Evolutionary conservation across 495 filamentous ascomycete species (phyloP).

Genomic region (Aspergillus sclerotiicarbonarius): DNA sequence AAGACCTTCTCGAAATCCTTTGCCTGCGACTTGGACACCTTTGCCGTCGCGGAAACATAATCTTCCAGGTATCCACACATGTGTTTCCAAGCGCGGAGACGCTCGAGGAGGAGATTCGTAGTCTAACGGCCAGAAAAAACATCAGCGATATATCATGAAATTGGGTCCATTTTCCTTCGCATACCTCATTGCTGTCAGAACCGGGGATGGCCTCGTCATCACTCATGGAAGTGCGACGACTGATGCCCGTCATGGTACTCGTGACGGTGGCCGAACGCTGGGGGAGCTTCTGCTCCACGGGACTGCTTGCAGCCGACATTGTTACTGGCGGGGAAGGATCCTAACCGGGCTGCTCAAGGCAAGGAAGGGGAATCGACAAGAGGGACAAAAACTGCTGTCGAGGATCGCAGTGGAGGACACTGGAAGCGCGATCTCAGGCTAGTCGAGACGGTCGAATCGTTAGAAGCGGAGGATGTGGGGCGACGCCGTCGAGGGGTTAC

Average conservation of each 20-base stretch:
- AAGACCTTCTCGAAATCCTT: constrained; percentile 96
- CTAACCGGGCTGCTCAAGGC: not conserved
- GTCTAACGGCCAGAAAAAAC: constrained; percentile 44
- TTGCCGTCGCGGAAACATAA: constrained; percentile 80
- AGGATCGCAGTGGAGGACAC: constrained; percentile 1
- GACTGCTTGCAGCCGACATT: constrained; percentile 37
- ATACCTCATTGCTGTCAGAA: constrained; percentile 75
- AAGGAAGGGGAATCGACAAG: not conserved
- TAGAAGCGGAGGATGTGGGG: constrained; percentile 6
- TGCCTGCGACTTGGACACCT: constrained; percentile 74
- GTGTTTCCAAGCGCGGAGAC: constrained; percentile 93
- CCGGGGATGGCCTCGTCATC: constrained; percentile 70
- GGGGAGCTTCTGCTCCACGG: constrained; percentile 48
- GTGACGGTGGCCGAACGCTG: constrained; percentile 53
- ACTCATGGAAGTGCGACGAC: constrained; percentile 37
- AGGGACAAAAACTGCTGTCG: not conserved
- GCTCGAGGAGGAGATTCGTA: constrained; percentile 74
- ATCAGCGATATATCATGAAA: not conserved
- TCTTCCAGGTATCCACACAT: constrained; percentile 86
- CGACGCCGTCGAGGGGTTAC: not conserved
- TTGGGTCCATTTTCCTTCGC: constrained; percentile 18
- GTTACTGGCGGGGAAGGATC: not conserved
- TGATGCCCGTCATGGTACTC: constrained; percentile 48
- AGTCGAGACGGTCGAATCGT: constrained; percentile 2
- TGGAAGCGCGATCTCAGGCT: constrained; percentile 5